These are phyloP conservation scores for Drechmeria coniospora DNA, from an alignment of 2,329 filamentous ascomycete species.

Conservation along the genomic window DNA sequence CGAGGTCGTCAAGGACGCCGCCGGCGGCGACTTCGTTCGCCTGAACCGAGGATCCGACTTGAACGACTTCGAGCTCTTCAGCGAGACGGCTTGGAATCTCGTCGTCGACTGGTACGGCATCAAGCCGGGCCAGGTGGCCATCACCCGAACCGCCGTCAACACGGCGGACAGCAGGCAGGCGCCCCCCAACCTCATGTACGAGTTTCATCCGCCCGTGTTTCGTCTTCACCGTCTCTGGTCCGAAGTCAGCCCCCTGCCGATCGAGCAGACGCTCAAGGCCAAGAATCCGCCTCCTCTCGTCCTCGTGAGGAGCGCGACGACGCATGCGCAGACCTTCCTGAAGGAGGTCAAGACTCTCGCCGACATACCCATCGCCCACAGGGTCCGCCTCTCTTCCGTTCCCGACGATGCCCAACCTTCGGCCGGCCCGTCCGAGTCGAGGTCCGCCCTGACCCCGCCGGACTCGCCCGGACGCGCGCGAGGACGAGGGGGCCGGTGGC, in stretches of 20 bases:
- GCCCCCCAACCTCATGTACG: constrained; percentile 58
- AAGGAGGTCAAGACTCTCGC: constrained; percentile 54
- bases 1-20: constrained; percentile 36
- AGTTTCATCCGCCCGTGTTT: constrained; percentile 73
- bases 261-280: constrained; percentile 44
- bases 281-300: constrained; percentile 45
- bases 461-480: constrained; percentile 20
- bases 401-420: constrained; percentile 24
- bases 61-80: constrained; percentile 65
- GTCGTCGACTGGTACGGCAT: constrained; percentile 73
- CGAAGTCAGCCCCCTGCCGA: constrained; percentile 36
- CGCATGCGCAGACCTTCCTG: constrained; percentile 59
- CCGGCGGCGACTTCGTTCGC: constrained; percentile 47
- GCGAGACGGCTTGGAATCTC: constrained; percentile 66
- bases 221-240: constrained; percentile 67
- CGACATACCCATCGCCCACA: constrained; percentile 52
- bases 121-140: constrained; percentile 51
- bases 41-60: constrained; percentile 52
- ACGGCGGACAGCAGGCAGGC: constrained; percentile 30
- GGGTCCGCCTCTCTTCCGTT: constrained; percentile 64
- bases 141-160: constrained; percentile 65
- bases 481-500: constrained; percentile 22
- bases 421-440: constrained; percentile 16
- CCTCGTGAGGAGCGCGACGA: constrained; percentile 56
- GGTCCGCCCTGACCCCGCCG: constrained; percentile 21